Evolutionary conservation across 495 filamentous ascomycete species (phyloP), one percentile per base, ranked within the genome.

Genomic region (Podospora comata): DNA sequence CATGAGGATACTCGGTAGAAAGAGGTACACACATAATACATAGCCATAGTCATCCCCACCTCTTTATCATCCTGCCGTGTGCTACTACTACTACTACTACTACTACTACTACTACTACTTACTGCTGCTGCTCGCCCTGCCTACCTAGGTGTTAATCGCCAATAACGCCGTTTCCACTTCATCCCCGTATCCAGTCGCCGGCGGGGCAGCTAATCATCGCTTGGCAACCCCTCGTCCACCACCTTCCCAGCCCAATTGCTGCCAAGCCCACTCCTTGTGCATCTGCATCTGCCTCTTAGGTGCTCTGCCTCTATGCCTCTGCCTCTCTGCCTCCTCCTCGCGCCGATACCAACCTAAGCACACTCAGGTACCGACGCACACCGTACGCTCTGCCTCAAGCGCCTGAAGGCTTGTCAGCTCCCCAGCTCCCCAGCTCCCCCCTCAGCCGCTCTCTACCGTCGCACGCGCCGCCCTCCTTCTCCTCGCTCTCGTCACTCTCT

Each of bases 221-320:
- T 30, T 34, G 28, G 34, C 65, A 58, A 64, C 59, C 68, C 68
- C 65, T 69, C 67, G 68, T 26, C 55, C 23, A 26, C 55, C 6
- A 58, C 18, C 7, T 5, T 67, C 65, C 39, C 66, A 76, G 74
- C 74, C 73, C 75, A 70, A 74, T 69, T 67, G 67, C 71, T 72
- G 68, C 75, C 75, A 74, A 71, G 67, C 68, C 59, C 30, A 2
- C 39, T 58, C 23, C 55, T 58, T 58, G 55, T 58, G 48, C 63
- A 28, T 65, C 60, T 62, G 53, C 65, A 28, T 71, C 63, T 26
- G n/a, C n/a, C 55, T 58, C 55, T 20, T 3, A 23, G 23, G 23
- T 20, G 4, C 54, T 9, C 54, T 56, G 4, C 54, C 15, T 56
- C 11, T 20, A 18, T 13, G 6, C 4, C 54, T 56, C 54, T 56